These are phyloP conservation scores for Xylaria sp. DNA, from an alignment of 2,329 filamentous ascomycete species.

Conservation along the genomic window DNA sequence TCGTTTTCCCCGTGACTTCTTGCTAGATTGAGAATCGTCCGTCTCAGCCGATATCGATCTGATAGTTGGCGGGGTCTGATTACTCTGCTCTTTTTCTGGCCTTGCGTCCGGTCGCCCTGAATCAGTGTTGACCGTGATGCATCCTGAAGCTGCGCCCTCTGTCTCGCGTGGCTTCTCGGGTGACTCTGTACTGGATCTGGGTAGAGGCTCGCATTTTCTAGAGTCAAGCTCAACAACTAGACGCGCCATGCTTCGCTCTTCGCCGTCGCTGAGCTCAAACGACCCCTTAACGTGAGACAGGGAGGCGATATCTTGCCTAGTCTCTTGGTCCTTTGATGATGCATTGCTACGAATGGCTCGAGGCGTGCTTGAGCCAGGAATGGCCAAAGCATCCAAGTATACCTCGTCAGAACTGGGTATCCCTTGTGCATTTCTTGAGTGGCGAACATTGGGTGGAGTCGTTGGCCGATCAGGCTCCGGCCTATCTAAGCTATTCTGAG, in stretches of 20 bases:
- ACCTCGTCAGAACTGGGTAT: conserved; percentile 51
- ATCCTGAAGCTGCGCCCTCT: conserved; percentile 17
- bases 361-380: conserved; percentile 40
- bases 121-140: conserved; percentile 28
- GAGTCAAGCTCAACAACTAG: conserved; percentile 55
- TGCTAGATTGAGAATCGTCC: conserved; percentile 26
- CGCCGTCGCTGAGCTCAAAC: conserved; percentile 41
- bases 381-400: conserved; percentile 54
- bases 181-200: conserved; percentile 31
- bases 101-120: conserved; percentile 8
- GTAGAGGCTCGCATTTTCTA: conserved; percentile 38
- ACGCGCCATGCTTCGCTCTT: conserved; percentile 51
- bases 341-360: conserved; percentile 29
- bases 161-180: conserved; percentile 30
- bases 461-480: conserved; percentile 6
- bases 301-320: conserved; percentile 1
- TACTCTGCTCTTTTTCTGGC: conserved; percentile 17
- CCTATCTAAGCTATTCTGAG: background rate
- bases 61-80: conserved; percentile 8
- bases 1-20: conserved; percentile 31
- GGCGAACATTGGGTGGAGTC: conserved; percentile 19
- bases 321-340: background rate
- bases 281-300: conserved; percentile 27
- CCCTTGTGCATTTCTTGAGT: conserved; percentile 32
- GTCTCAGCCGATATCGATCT: conserved; percentile 19